Evolutionary conservation across 2,329 filamentous ascomycete genomes (phyloP).

Genomic region (Diplodia mutila): DNA sequence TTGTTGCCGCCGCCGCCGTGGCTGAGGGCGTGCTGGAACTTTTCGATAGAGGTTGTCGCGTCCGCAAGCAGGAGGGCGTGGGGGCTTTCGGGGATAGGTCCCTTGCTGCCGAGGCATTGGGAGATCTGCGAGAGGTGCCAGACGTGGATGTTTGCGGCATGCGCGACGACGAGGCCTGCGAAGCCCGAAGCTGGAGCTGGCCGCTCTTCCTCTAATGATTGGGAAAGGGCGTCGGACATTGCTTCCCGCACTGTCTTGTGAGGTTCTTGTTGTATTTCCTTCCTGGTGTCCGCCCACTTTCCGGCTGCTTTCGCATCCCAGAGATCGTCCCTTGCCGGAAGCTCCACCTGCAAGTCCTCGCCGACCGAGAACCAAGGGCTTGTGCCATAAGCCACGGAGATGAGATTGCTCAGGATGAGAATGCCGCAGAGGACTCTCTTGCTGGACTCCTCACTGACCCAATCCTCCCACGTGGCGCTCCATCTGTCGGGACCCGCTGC

Average conservation of each 20-base stretch:
- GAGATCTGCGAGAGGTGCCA: constrained; percentile 40
- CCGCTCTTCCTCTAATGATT: constrained; percentile 25
- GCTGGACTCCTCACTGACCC: constrained; percentile 37
- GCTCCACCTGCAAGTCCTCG: constrained; percentile 41
- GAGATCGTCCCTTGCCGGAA: constrained; percentile 38
- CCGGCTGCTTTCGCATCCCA: constrained; percentile 38
- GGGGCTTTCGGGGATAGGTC: no score
- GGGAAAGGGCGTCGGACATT: constrained; percentile 34
- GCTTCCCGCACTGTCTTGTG: constrained; percentile 24
- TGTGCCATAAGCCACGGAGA: constrained; percentile 39
- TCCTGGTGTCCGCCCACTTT: constrained; percentile 31
- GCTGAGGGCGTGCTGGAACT: constrained; percentile 32
- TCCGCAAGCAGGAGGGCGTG: background rate
- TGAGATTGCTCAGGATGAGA: constrained; percentile 39
- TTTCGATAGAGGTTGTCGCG: constrained; percentile 33
- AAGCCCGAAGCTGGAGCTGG: constrained; percentile 31
- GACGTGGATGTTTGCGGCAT: constrained; percentile 43
- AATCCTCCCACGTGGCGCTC: constrained; percentile 34
- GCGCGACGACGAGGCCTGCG: constrained; percentile 39
- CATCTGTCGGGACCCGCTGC: constrained; percentile 26
- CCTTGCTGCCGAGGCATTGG: constrained; percentile 32
- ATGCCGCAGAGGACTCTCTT: constrained; percentile 40
- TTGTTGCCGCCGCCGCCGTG: background rate
- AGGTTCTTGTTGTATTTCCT: constrained; percentile 19
- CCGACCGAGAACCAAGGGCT: constrained; percentile 39